Evolutionary conservation across 2,329 filamentous ascomycete genomes (phyloP).

Genomic region (Nannizzia gypsea): DNA sequence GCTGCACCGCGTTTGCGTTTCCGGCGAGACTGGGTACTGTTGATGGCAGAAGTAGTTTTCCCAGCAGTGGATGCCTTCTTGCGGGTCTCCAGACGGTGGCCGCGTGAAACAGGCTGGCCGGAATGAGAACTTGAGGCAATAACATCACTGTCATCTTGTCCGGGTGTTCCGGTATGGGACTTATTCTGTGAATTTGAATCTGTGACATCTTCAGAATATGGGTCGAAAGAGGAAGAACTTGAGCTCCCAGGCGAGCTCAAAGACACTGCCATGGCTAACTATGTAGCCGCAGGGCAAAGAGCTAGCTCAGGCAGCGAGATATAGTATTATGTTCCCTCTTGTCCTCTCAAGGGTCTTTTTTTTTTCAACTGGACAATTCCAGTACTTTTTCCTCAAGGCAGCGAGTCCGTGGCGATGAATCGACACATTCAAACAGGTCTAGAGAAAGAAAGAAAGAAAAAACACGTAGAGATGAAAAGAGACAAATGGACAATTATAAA

Average conservation of each 20-base stretch:
- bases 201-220: conserved; percentile 12
- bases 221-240: conserved; percentile 16
- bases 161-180: neutral
- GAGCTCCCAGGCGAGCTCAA: conserved; percentile 11
- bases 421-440: conserved; percentile 4
- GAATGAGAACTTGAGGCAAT: conserved; percentile 1
- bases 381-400: neutral
- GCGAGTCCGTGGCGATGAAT: conserved; percentile 1
- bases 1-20: conserved; percentile 1
- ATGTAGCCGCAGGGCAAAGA: conserved; percentile 6
- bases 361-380: neutral
- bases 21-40: neutral
- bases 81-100: neutral
- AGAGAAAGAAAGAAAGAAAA: conserved; percentile 5
- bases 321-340: neutral
- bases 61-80: neutral
- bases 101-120: neutral
- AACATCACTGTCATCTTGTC: neutral
- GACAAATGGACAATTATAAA: conserved; percentile 4
- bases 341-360: neutral
- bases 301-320: neutral
- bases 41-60: neutral
- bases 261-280: conserved; percentile 12
- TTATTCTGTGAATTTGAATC: conserved; percentile 5
- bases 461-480: conserved; percentile 3